phyloP scores from a whole-genome alignment of 1,139 yeast genomes.

The Debaryomyces udenii region DNA sequence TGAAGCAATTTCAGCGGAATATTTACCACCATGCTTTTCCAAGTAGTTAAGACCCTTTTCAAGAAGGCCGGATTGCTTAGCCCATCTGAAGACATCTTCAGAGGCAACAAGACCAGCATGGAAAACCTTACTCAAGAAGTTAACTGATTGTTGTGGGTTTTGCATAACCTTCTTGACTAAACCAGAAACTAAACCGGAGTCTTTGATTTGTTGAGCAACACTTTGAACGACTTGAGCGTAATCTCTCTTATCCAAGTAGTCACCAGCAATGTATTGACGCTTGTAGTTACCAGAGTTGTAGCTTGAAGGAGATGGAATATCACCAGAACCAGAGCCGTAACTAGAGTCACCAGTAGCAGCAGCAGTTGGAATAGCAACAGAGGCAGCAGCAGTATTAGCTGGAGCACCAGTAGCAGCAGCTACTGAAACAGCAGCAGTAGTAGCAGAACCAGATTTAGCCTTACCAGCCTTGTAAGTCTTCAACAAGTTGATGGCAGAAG shows the following conservation, averaged over 20 bases:
- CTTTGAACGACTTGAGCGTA: constrained; percentile 29
- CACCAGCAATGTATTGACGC: constrained; percentile 17
- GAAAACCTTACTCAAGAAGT: constrained; percentile 38
- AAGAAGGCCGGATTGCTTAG: constrained; percentile 43
- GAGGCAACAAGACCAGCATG: constrained; percentile 38
- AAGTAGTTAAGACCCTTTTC: constrained; percentile 34
- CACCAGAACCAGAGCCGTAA: constrained; percentile 3
- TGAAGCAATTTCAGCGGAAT: constrained; percentile 31
- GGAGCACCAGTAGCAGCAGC: constrained; percentile 17
- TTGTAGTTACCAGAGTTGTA: constrained; percentile 1
- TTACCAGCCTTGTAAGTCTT: constrained; percentile 22
- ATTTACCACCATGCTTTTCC: constrained; percentile 33
- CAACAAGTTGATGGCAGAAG: constrained; percentile 36
- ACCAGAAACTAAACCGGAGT: constrained; percentile 39
- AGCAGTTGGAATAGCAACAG: constrained; percentile 16
- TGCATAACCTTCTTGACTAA: constrained; percentile 39
- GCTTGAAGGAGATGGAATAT: constrained; percentile 8
- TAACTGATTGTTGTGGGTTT: constrained; percentile 40
- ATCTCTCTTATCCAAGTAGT: constrained; percentile 44
- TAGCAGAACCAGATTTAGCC: constrained; percentile 20
- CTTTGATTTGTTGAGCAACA: constrained; percentile 33
- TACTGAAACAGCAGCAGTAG: constrained; percentile 23
- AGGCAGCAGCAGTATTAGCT: constrained; percentile 9
- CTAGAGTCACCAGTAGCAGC: constrained; percentile 18
- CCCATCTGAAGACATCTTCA: constrained; percentile 43